Evolutionary conservation across 2,329 filamentous ascomycete species (phyloP).

Genomic region (Trichoderma guizhouense): DNA sequence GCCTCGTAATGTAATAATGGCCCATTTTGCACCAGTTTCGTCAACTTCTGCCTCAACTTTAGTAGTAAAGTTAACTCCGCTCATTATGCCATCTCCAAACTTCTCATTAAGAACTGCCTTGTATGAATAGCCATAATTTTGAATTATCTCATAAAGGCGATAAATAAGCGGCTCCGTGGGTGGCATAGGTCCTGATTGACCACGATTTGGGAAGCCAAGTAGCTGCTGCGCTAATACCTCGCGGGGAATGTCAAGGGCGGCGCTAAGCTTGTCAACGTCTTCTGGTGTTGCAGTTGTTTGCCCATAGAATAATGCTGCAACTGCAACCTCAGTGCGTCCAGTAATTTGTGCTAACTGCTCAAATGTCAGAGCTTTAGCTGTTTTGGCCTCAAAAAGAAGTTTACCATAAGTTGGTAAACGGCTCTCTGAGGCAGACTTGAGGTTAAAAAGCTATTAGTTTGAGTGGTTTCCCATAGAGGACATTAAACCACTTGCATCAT

Average conservation of each 20-base stretch:
- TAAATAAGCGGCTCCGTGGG: neutral
- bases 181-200: neutral
- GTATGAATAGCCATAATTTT: neutral
- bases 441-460: neutral
- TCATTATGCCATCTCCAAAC: neutral
- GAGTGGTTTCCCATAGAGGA: neutral
- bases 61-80: neutral
- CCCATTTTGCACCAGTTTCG: neutral
- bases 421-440: neutral
- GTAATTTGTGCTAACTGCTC: neutral
- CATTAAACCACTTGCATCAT: neutral
- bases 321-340: neutral
- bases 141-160: neutral
- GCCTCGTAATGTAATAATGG: neutral
- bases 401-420: neutral
- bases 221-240: neutral
- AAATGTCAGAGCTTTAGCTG: neutral
- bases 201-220: neutral
- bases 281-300: neutral
- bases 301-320: neutral
- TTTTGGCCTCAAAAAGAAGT: neutral
- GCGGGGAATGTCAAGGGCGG: neutral
- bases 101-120: slow-evolving; percentile 2
- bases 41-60: neutral
- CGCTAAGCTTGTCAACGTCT: neutral